Conservation (phyloP, 2,329 filamentous ascomycete species). For the Coniochaeta ligniaria region DNA sequence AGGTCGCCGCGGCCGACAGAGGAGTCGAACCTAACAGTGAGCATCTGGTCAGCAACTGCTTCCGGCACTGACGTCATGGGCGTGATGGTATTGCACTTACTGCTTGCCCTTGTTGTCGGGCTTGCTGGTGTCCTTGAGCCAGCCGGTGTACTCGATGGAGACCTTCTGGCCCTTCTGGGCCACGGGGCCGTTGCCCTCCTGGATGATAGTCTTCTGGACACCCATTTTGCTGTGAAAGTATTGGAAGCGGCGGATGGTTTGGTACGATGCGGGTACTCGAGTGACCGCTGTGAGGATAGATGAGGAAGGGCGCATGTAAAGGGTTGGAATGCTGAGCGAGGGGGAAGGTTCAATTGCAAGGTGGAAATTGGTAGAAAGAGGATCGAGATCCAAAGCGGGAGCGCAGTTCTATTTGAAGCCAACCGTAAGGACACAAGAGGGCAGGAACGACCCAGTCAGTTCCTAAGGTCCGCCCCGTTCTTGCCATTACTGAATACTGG, state of each 20-base stretch:
- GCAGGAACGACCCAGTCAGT: neutral
- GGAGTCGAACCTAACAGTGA: conserved; percentile 69
- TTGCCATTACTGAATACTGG: neutral
- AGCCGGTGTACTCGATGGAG: conserved; percentile 88
- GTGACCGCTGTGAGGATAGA: neutral
- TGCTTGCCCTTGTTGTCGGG: conserved; percentile 60
- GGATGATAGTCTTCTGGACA: conserved; percentile 61
- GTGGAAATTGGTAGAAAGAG: neutral
- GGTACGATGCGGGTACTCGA: neutral
- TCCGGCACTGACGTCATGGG: neutral
- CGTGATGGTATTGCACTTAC: conserved; percentile 34
- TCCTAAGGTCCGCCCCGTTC: neutral
- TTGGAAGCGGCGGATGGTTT: conserved; percentile 2
- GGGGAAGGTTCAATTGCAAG: neutral
- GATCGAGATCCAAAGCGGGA: neutral
- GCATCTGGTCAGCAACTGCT: conserved; percentile 10
- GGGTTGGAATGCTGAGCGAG: neutral
- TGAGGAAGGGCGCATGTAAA: neutral
- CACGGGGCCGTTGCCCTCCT: conserved; percentile 53
- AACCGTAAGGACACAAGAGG: neutral
- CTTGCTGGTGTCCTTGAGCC: conserved; percentile 60
- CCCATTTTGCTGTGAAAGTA: conserved; percentile 43
- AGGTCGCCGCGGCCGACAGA: conserved; percentile 75
- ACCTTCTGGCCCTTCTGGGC: conserved; percentile 66
- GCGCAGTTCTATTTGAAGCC: neutral